phyloP scores from a whole-genome alignment of 306 rosid species.

The Crotalaria pallida region DNA sequence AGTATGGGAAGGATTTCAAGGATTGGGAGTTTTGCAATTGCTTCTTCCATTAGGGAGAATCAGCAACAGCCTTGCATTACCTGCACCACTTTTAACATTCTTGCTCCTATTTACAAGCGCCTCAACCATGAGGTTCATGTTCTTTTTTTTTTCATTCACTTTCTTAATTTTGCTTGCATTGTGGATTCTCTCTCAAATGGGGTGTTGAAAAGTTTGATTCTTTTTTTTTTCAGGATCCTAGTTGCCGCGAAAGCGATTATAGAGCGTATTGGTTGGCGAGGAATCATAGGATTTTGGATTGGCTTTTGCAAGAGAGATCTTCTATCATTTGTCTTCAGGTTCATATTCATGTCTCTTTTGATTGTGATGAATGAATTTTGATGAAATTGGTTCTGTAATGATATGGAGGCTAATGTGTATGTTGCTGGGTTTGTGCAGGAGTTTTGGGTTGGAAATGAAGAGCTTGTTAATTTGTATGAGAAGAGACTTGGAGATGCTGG shows the following conservation, averaged over 20 bases:
- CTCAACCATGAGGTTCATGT: constrained; percentile 53
- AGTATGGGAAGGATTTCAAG: constrained; percentile 71
- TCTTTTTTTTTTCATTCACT: background rate
- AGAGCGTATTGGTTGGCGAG: constrained; percentile 75
- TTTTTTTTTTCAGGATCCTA: constrained; percentile 46
- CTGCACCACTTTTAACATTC: constrained; percentile 93
- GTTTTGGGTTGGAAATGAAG: constrained; percentile 84
- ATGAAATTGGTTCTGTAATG: background rate
- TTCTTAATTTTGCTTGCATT: background rate
- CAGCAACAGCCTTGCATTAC: constrained; percentile 74
- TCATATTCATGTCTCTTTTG: background rate
- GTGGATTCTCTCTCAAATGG: background rate
- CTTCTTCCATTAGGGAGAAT: constrained; percentile 65
- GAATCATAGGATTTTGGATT: constrained; percentile 79
- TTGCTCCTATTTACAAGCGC: constrained; percentile 98
- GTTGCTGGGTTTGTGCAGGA: constrained; percentile 43
- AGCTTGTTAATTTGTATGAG: constrained; percentile 75
- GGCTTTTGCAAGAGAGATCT: constrained; percentile 70
- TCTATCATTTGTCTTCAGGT: constrained; percentile 99
- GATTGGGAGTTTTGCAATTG: constrained; percentile 72
- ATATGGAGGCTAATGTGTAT: background rate
- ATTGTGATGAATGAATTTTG: background rate
- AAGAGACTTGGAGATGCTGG: constrained; percentile 72
- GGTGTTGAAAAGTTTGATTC: background rate
- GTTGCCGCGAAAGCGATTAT: constrained; percentile 70